Conservation (phyloP, 176 grass and related monocot genomes). For the Avena atlantica region DNA sequence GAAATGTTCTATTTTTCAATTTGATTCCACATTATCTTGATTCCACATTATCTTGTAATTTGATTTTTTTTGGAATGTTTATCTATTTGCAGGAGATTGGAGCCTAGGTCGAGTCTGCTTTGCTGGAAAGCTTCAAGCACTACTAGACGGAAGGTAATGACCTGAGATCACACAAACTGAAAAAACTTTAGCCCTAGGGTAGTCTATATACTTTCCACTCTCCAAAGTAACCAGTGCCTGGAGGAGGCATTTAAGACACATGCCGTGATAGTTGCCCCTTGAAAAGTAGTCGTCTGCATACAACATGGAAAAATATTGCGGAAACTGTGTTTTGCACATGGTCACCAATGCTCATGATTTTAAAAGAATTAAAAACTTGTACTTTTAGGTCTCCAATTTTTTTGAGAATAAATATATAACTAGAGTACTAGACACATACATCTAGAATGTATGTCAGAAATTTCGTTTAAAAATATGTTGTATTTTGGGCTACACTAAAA, state of each 20-base stretch:
- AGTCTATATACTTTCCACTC: not conserved
- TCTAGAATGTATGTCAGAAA: too few relatives aligned
- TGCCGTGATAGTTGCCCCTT: not conserved
- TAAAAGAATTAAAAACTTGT: too few relatives aligned
- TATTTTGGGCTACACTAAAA: too few relatives aligned
- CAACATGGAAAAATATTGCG: not conserved
- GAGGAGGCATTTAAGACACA: constrained; percentile 10
- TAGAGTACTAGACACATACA: too few relatives aligned
- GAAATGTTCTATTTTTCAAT: not conserved
- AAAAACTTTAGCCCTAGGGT: constrained; percentile 21
- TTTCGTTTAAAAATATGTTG: too few relatives aligned
- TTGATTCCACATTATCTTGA: not conserved
- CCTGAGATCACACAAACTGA: not conserved
- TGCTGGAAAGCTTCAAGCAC: constrained; percentile 71
- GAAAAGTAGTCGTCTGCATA: constrained; percentile 9
- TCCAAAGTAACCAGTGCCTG: not conserved
- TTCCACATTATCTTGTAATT: constrained; percentile 1
- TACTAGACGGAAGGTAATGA: constrained; percentile 70
- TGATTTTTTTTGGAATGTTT: constrained; percentile 20
- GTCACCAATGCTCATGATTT: too few relatives aligned
- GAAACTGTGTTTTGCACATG: too few relatives aligned
- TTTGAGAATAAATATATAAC: too few relatives aligned
- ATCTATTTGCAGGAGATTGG: constrained; percentile 77
- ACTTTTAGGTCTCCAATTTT: too few relatives aligned
- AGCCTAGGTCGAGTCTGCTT: constrained; percentile 76